Percentiles rank a stretch among this genome's conserved stretches.
Evolutionary conservation across 345 rosid genomes (phyloP).

Genomic region (Xanthoceras sorbifolium): DNA sequence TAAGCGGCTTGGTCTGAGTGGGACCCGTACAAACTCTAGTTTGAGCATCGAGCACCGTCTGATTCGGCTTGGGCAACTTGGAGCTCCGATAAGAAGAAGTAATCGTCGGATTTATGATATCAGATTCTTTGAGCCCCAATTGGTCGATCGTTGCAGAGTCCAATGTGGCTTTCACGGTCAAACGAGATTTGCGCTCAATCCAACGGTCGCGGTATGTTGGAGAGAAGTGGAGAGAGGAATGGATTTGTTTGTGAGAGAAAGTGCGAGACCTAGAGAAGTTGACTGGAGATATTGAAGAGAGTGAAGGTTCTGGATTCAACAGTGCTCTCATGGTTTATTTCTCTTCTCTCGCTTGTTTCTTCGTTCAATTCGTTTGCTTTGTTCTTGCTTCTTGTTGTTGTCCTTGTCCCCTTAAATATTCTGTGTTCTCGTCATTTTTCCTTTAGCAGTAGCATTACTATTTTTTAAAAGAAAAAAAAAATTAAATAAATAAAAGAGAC

Average conservation of each 20-base stretch:
- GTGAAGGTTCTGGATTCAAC: conserved; percentile 37
- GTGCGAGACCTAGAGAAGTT: conserved; percentile 27
- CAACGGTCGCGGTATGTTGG: conserved; percentile 19
- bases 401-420: neutral
- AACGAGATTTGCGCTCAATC: conserved; percentile 34
- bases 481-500: too few relatives aligned
- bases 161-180: conserved; percentile 36
- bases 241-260: conserved; percentile 16
- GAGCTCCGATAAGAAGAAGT: conserved; percentile 74
- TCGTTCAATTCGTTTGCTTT: neutral
- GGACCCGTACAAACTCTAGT: conserved; percentile 98
- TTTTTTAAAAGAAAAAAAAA: too few relatives aligned
- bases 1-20: conserved; percentile 77
- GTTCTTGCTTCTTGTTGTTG: neutral
- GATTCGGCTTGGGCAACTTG: conserved; percentile 68
- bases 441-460: too few relatives aligned
- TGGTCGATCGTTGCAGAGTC: conserved; percentile 58
- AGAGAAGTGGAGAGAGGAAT: conserved; percentile 31
- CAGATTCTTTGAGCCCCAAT: conserved; percentile 63
- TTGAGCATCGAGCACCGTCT: conserved; percentile 88
- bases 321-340: conserved; percentile 59
- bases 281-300: conserved; percentile 33
- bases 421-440: neutral
- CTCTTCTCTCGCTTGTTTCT: neutral
- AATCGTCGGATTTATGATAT: conserved; percentile 62